Evolutionary conservation across 2,329 filamentous ascomycete species (phyloP), one percentile per base, ranked within the genome.

Genomic region (Nigrospora oryzae): DNA sequence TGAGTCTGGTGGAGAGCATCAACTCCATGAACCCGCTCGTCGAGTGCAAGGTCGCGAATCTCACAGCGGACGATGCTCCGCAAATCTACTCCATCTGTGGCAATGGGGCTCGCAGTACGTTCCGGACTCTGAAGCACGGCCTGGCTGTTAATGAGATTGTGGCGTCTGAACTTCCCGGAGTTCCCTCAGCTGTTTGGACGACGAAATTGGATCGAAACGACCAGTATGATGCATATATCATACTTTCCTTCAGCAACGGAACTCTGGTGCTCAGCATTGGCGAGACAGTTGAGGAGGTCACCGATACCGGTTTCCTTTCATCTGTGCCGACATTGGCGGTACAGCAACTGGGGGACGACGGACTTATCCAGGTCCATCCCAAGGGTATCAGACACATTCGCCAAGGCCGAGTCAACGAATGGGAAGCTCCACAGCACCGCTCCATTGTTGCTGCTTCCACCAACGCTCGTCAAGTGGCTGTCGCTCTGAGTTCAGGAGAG

Each of bases 11-110:
- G 12, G 87, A 95, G 61, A 87, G 81, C 56, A 83, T 95, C 53
- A 79, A 90, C 53, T 86, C 89, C 10, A 83, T 96, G 75, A 96
- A 95, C 58, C 91, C 94, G 2, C 73, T 96, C 40, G 79, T 95
- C 62, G 89, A 91, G 59, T 91, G 88, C 67, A 91, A 95, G 62
- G 82, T 98, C 23, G 86, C 86, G 39, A 97, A 98, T 54, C 70
- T 96, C 30, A 89, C 86, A 0, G 83, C 88, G 38, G 93, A 97
- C 52, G 93, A 97, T 62, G 90, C 91, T 5, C 93, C 93, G 12
- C 94, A 98, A 60, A 95, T 99, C 19, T 98, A 96, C 64, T 84
- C 89, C 0, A 80, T 95, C 36, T 94, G 87, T 59, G 93, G 94
- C 11, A 86, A 86, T 47, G 89, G 91, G 11, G 88, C 90, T 38